Evolutionary conservation across 768 basidiomycete species (phyloP).

Genomic region (Naganishia onofrii): DNA sequence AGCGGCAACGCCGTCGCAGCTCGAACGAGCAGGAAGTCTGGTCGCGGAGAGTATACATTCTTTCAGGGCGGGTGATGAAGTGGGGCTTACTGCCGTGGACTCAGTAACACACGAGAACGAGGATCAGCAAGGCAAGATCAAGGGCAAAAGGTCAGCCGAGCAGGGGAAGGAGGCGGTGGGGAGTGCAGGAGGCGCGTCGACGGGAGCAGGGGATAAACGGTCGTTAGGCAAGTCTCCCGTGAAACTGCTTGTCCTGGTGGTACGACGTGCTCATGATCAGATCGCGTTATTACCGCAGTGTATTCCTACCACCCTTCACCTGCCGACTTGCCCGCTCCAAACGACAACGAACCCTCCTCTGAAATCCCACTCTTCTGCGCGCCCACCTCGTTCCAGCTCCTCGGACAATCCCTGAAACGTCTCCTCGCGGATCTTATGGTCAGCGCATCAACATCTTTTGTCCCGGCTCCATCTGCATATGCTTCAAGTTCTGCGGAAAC

Average conservation of each 20-base stretch:
- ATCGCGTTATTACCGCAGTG: background rate
- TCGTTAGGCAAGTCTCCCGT: background rate
- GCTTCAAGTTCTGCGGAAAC: background rate
- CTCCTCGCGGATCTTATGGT: conserved; percentile 19
- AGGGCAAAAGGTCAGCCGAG: background rate
- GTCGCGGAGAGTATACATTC: background rate
- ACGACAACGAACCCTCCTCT: background rate
- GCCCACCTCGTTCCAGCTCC: conserved; percentile 15
- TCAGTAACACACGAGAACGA: background rate
- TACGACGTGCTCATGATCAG: no score
- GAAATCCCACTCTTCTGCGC: conserved; percentile 7
- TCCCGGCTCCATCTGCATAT: background rate
- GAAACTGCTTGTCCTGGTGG: no score
- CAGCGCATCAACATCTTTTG: background rate
- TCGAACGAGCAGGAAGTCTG: background rate
- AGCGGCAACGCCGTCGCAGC: background rate
- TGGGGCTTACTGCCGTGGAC: background rate
- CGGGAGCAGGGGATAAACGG: background rate
- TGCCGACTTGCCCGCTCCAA: background rate
- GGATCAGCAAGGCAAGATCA: background rate
- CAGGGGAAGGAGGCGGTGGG: background rate
- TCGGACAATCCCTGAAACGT: conserved; percentile 3
- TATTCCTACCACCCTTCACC: conserved; percentile 17
- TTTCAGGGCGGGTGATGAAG: conserved; percentile 6
- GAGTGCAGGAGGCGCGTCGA: background rate